Conservation (phyloP, 257 asterid genomes). For the Solanum commersonii region DNA sequence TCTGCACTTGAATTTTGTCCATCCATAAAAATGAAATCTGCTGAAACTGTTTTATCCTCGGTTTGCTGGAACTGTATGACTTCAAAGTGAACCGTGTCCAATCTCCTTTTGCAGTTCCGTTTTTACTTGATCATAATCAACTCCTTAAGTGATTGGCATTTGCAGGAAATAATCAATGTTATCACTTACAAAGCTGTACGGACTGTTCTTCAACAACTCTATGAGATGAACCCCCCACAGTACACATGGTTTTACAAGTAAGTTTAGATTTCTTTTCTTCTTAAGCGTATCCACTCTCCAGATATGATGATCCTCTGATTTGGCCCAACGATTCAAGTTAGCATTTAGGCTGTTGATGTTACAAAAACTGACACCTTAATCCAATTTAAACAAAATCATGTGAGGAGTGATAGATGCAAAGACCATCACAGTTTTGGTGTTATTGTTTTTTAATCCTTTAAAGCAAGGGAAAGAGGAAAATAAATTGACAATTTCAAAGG, state of each 20-base stretch:
- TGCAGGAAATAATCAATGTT: slow-evolving; percentile 41
- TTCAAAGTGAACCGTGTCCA: not conserved
- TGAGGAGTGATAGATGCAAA: not conserved
- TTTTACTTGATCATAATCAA: not conserved
- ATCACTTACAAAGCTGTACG: slow-evolving; percentile 60
- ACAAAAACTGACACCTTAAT: not conserved
- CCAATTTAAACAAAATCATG: not conserved
- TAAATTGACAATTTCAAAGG: not conserved
- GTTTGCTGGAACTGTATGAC: not conserved
- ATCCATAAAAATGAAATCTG: not conserved
- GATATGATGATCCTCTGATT: not conserved
- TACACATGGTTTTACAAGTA: slow-evolving; percentile 62
- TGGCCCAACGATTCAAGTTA: not conserved
- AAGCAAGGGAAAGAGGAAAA: not conserved
- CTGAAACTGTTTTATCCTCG: not conserved
- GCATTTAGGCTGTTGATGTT: not conserved
- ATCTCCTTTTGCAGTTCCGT: not conserved
- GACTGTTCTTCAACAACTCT: slow-evolving; percentile 61
- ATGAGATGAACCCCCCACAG: slow-evolving; percentile 61
- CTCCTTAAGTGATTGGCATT: not conserved
- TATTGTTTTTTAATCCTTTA: not conserved
- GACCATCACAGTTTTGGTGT: not conserved
- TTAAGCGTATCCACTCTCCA: not conserved
- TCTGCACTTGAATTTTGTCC: not conserved
- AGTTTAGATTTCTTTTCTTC: slow-evolving; percentile 2